Percentiles rank a stretch among this genome's conserved stretches.
phyloP scores from a whole-genome alignment of 139 green algal genomes.

The Astrephomene gubernaculifera region DNA sequence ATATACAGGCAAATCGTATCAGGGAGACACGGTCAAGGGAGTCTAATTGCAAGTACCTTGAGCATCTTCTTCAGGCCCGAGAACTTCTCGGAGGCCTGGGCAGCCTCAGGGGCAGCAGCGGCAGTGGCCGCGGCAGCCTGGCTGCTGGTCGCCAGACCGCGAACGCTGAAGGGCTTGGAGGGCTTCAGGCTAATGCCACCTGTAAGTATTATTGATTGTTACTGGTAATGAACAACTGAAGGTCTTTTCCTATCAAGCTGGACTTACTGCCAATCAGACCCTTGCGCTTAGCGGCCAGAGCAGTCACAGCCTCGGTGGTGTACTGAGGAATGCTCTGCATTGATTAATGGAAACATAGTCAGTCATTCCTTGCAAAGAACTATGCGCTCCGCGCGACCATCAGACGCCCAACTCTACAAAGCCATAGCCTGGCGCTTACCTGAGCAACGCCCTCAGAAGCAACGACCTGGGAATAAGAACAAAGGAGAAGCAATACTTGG shows the following conservation, averaged over 20 bases:
- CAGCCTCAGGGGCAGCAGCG: conserved; percentile 13
- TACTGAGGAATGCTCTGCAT: conserved; percentile 42
- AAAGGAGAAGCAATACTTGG: too few relatives aligned
- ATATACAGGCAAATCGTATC: too few relatives aligned
- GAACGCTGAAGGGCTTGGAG: conserved; percentile 21
- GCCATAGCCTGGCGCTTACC: not conserved
- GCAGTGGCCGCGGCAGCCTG: not conserved
- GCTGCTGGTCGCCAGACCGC: conserved; percentile 31
- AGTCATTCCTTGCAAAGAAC: too few relatives aligned
- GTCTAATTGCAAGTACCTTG: not conserved
- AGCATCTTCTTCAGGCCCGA: conserved; percentile 39
- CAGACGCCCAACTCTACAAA: not conserved
- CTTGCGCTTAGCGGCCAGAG: conserved; percentile 55
- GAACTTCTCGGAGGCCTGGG: conserved; percentile 40
- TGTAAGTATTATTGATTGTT: too few relatives aligned
- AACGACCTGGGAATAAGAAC: not conserved
- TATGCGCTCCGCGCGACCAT: not conserved
- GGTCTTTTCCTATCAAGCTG: too few relatives aligned
- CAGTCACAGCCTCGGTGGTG: conserved; percentile 39
- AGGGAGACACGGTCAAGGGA: too few relatives aligned
- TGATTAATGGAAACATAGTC: not conserved
- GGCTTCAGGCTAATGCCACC: conserved; percentile 32
- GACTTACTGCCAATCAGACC: conserved; percentile 48
- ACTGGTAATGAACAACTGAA: too few relatives aligned
- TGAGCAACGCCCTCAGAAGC: conserved; percentile 28